Base-by-base conservation (phyloP, 106 monocot species). In the Agapanthus africanus region DNA sequence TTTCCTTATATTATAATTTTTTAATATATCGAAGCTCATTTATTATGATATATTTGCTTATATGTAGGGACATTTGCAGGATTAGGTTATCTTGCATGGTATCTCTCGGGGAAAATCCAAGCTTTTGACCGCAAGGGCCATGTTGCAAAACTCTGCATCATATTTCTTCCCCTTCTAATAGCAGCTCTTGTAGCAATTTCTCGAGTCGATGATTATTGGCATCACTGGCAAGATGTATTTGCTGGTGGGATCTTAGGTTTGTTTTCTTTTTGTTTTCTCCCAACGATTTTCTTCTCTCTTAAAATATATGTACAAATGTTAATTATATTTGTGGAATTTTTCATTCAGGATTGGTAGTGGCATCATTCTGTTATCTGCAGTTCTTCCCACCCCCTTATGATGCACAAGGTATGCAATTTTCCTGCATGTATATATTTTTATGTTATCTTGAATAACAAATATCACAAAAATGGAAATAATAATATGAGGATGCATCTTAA, bases 171-270 rank as follows among this genome's bases (percentile, higher is more conserved):
- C 38, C 62, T 87, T n/a, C 78, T 87, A 19, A 32, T 1, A 36
- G 87, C 87, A 65, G 7, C 80, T 8, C 80, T 87, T 35, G 80
- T 87, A 16, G 87, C 79, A 40, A 64, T 87, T 40, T 87, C 87
- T 50, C 67, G 87, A 54, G 80, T 87, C 32, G 83, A 87, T 76
- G 87, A 87, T 54, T 87, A 87, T 59, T 83, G 87, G 83, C 87
- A 87, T 73, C 87, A 87, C 37, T 87, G 87, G 87, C 77, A 82
- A 74, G 87, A 87, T 75, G 87, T 87, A 21, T 87, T 87, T 66
- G 72, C 69, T 35, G 87, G 87, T 27, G 87, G 87, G 31, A 19
- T 81, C 52, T 36, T 87, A 54, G 87, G 83, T 83, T 57, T 54
- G 82, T 28, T 16, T 21, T 37, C 33, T 50, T 22, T 26, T 56